Evolutionary conservation across 352 stramenopile genomes (phyloP), one percentile per base, ranked within the genome.

Genomic region (Phytophthora capsici): DNA sequence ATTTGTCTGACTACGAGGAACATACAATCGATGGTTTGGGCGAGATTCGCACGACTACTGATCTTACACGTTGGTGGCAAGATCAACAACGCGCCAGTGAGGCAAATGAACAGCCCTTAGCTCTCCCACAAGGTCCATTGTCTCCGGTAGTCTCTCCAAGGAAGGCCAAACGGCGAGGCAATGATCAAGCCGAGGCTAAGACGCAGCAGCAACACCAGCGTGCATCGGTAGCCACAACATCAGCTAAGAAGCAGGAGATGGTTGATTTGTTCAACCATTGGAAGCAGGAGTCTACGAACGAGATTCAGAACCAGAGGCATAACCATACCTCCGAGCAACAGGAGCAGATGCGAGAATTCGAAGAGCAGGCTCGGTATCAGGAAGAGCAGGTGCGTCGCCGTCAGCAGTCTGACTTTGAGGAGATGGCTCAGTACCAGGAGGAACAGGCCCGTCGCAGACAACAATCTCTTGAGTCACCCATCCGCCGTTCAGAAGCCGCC

Each of bases 61-160:
- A 85, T 25, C 56, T 85, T 45, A 77, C 70, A 4, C 70, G 76
- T 17, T 78, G 75, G 73, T 82, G 76, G 73, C 71, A 75, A 55
- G 66, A 78, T 38, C 73, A 80, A 45, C 58, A 75, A 16, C 41
- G 23, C 16, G 28, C 58, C 3, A 70, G 67, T 22, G 51, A 69
- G 34, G 14, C 51, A 36, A 34, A 34, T 14, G 67, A 51, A 25
- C 13, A 70, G 14, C 44, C 40, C 26, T 16, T 34, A 12, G 37
- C 22, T 37, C 55, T 47, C 7, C 34, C 36, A 14, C 60, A 66
- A 49, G 38, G 45, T n/a, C 58, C 30, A 40, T 13, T 65, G 2
- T 66, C 54, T 34, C 70, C 64, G 4, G 57, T 76, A 25, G 16
- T 22, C 23, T 77, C 63, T 4, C 47, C 54, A 0, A 56, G 40